Evolutionary conservation across 208 protist genomes (phyloP), one percentile per base, ranked within the genome.

Genomic region (Leishmania major): DNA sequence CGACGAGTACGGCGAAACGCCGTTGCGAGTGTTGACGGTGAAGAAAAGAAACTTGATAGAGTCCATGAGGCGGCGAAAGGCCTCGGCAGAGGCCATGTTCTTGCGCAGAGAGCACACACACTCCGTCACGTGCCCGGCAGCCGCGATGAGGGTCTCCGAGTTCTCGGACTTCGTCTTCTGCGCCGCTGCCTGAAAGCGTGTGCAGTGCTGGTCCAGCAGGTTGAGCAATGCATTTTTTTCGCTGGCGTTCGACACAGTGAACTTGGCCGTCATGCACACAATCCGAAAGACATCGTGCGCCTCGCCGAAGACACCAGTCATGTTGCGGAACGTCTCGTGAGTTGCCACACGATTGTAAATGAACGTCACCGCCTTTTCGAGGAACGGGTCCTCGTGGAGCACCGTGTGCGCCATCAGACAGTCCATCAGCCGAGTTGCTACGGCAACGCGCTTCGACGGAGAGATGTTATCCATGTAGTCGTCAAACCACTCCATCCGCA

Each of bases 381-480:
- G 70, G 78, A 93, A 96, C 47, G 93, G 93, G 83, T 96, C 93
- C 75, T 92, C 89, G 81, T 94, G 89, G 47, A 94, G 76, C 35
- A 96, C 82, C 7, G 93, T 89, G 83, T 94, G 88, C 55, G 89
- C 87, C 90, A 96, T 96, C 45, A 96, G 85, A 74, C 87, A 90
- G 22, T 92, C 88, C 82, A 93, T 88, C 69, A 96, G 78, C 40
- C 90, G 88, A 71, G 89, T 83, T 45, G 87, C 78, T 28, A 93
- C 88, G 1, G 76, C 64, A 40, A 84, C 80, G 67, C 87, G 89
- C 69, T 94, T 90, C 57, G 69, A 78, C 60, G 67, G 84, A 17
- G 79, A 53, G 37, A 94, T 73, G 74, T 49, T 90, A 66, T 84
- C 80, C 78, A 96, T 86, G 82, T 91, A 96, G 62, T 91, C 86